Evolutionary conservation across 495 filamentous ascomycete species (phyloP).

Genomic region (Lasiosphaeria ovina): DNA sequence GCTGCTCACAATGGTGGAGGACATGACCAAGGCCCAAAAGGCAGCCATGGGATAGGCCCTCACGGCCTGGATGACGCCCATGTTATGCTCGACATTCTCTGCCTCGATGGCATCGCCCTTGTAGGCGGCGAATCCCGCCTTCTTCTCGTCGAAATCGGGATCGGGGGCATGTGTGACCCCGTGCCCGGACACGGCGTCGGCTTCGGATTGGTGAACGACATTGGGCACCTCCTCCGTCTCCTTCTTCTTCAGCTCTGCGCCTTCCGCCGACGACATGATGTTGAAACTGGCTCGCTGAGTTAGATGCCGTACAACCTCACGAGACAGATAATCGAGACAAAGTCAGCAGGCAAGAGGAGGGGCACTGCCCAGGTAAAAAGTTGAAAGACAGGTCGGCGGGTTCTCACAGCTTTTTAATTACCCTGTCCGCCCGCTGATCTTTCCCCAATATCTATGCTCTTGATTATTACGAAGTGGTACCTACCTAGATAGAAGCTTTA

Average conservation of each 20-base stretch:
- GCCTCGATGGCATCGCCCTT: constrained; percentile 43
- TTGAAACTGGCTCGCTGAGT: neutral
- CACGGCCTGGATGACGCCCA: constrained; percentile 50
- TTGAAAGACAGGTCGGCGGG: neutral
- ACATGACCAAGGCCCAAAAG: constrained; percentile 54
- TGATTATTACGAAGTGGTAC: neutral
- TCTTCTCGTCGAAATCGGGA: constrained; percentile 48
- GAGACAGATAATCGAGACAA: neutral
- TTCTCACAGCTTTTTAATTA: neutral
- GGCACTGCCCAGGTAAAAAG: neutral
- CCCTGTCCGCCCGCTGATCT: neutral
- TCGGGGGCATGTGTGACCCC: constrained; percentile 40
- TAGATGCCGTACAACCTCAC: neutral
- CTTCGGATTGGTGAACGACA: neutral
- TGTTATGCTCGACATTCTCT: constrained; percentile 45
- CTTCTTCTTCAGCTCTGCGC: neutral
- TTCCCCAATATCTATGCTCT: neutral
- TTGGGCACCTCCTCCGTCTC: neutral
- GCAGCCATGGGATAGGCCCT: constrained; percentile 46
- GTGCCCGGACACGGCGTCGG: neutral
- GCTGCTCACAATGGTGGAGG: constrained; percentile 49
- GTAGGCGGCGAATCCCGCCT: constrained; percentile 43
- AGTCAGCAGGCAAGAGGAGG: neutral
- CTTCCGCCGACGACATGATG: neutral
- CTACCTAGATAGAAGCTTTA: neutral